A percentile compares a stretch with the other conserved stretches of the same genome.
Conservation (phyloP, 179 eudicot genomes). For the Patellifolia procumbens region DNA sequence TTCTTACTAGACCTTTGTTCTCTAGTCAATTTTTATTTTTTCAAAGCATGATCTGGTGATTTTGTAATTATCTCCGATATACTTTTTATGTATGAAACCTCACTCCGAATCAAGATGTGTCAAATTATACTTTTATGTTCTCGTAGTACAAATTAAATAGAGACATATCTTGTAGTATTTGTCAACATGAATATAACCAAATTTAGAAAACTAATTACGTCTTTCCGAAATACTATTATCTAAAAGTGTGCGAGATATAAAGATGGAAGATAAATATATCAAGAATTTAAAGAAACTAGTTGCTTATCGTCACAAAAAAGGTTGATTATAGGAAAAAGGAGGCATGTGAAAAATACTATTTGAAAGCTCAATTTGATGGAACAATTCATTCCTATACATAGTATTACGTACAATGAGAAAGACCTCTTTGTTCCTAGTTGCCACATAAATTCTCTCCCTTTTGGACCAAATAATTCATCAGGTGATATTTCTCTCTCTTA, state of each 20-base stretch:
- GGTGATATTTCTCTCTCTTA: not conserved
- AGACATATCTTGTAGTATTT: no score
- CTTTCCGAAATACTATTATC: no score
- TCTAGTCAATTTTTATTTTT: no score
- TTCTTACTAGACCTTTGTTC: no score
- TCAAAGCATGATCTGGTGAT: no score
- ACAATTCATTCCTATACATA: not conserved
- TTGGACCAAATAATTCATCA: conserved; percentile 5
- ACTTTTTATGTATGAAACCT: no score
- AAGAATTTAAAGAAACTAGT: not conserved
- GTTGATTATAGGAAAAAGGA: not conserved
- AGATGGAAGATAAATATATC: not conserved
- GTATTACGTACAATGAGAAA: not conserved
- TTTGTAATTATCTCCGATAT: no score
- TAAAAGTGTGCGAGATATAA: not conserved
- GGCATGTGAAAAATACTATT: not conserved
- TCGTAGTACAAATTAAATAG: no score
- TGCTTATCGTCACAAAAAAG: not conserved
- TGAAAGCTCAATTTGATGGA: conserved; percentile 8
- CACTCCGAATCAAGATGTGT: no score
- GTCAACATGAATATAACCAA: no score
- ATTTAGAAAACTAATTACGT: no score
- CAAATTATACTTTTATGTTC: no score
- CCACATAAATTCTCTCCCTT: not conserved
- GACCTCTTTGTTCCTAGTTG: not conserved